Base-by-base conservation (phyloP, 2,329 filamentous ascomycete genomes). In the Tolypocladium tundrense region DNA sequence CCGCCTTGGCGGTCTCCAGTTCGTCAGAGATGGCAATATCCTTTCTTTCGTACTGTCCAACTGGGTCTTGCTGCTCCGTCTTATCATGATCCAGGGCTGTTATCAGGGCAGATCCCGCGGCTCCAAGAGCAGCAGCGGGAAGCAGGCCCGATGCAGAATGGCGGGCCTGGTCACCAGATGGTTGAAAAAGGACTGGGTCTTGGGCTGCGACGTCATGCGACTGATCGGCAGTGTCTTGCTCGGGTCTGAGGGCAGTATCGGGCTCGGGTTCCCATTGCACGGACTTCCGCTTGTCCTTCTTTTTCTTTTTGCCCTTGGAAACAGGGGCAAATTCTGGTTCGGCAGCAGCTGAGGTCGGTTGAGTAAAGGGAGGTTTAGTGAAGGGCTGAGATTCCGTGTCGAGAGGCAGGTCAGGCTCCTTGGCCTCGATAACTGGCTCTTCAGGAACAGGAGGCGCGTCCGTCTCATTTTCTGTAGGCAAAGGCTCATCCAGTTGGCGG, bases 261-360 rank as follows among this genome's bases (percentile, higher is more conserved):
- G 37, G 37, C 14, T 64, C 59, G 2, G 59, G 56, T 11, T 66
- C 63, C 51, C 58, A 64, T 11, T 63, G 59, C 11, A 62, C 62
- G 1, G 63, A 61, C 56, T 66, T 66, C 14, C 59, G 42, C 43
- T 59, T 60, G 24, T 33, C 45, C n/a, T 63, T 61, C 39, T 60
- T 61, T 37, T 58, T 60, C 50, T 62, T 59, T 45, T 57, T 57
- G 16, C 48, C 56, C 13, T 55, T 55, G 33, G 37, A 40, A 21
- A 51, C 42, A 27, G 43, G 14, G n/a, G 56, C 31, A 43, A 35
- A 56, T 24, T 55, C 59, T n/a, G 27, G 21, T 45, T 58, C 43
- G 16, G 53, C 31, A 19, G 60, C 37, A 21, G n/a, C 40, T 19
- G 35, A 31, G 6, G 52, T 9, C 40, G 27, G 3, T 16, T 58